Evolutionary conservation across 2,329 filamentous ascomycete species (phyloP).

Genomic region (Pseudonectria foliicola): DNA sequence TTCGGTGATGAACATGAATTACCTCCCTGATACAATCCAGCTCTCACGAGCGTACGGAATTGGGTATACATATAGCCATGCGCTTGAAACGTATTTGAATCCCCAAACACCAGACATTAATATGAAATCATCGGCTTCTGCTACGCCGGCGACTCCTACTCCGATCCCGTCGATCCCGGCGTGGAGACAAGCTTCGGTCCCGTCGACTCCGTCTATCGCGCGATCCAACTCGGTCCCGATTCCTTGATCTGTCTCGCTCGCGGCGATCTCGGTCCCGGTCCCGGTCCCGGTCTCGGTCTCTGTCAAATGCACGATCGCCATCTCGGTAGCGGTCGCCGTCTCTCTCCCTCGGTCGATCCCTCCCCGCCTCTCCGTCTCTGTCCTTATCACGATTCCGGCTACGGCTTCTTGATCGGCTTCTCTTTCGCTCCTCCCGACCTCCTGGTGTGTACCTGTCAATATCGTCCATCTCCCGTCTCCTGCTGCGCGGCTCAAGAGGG

Average conservation of each 20-base stretch:
- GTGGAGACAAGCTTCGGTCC: constrained; percentile 29
- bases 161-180: constrained; percentile 28
- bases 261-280: constrained; percentile 20
- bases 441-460: constrained; percentile 41
- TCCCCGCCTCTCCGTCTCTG: constrained; percentile 19
- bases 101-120: too few relatives aligned
- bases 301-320: constrained; percentile 26
- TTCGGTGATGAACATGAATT: too few relatives aligned
- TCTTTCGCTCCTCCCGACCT: constrained; percentile 34
- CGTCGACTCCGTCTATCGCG: constrained; percentile 17
- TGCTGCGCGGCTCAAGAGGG: constrained; percentile 32
- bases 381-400: constrained; percentile 25
- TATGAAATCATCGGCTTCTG: constrained; percentile 24
- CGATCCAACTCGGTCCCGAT: constrained; percentile 13
- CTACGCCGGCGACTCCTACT: constrained; percentile 36
- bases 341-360: constrained; percentile 14
- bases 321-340: constrained; percentile 25
- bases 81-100: too few relatives aligned
- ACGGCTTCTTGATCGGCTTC: constrained; percentile 29
- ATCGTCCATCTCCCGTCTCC: constrained; percentile 19
- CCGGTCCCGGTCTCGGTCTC: constrained; percentile 30
- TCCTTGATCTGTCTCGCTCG: constrained; percentile 13
- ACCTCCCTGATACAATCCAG: too few relatives aligned
- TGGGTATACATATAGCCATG: constrained; percentile 12
- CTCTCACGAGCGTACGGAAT: too few relatives aligned